Evolutionary conservation across 805 yeast species (phyloP).

Genomic region (Ogataea polymorpha): DNA sequence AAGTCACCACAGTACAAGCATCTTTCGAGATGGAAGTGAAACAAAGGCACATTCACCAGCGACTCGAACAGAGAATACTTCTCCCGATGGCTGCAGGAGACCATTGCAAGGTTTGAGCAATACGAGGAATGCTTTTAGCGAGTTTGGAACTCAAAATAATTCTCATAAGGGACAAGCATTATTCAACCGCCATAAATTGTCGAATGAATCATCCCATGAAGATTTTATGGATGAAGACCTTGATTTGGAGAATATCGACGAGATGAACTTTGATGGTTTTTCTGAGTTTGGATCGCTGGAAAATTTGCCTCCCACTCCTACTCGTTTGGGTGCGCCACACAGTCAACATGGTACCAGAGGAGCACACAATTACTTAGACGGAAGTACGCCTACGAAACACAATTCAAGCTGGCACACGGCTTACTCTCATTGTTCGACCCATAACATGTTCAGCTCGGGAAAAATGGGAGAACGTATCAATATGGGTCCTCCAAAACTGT

Average conservation of each 20-base stretch:
- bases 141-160: too few species aligned
- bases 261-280: constrained; percentile 28
- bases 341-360: not conserved
- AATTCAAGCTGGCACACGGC: constrained; percentile 1
- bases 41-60: not conserved
- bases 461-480: not conserved
- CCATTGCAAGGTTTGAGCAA: not conserved
- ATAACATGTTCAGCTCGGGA: not conserved
- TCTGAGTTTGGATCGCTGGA: constrained; percentile 20
- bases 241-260: constrained; percentile 27
- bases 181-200: too few species aligned
- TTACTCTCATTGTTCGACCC: not conserved
- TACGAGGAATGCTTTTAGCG: not conserved
- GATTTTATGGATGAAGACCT: constrained; percentile 28
- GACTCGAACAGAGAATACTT: not conserved
- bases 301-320: constrained; percentile 43
- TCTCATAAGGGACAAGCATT: too few species aligned
- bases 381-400: constrained; percentile 20
- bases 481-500: constrained; percentile 19
- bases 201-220: constrained; percentile 4
- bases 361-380: not conserved
- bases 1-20: constrained; percentile 25
- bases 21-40: constrained; percentile 25
- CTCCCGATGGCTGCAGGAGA: too few species aligned
- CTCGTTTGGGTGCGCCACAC: constrained; percentile 29